phyloP scores from a whole-genome alignment of 164 flowering plant genomes.

The Paratinospora sagittata region DNA sequence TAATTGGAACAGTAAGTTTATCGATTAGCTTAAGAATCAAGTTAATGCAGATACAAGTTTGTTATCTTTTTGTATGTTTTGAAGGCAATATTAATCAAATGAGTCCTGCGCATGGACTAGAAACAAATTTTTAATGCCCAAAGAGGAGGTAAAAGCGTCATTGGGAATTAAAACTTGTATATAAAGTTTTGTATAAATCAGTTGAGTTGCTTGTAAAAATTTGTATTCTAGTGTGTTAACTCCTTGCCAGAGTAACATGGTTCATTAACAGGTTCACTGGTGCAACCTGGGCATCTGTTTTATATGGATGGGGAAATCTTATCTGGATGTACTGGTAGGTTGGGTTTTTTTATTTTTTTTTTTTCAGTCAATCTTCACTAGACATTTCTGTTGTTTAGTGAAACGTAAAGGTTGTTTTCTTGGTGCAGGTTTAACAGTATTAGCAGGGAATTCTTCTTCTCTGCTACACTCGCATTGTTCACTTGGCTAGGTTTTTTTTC shows the following conservation, averaged over 20 bases:
- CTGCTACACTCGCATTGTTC: constrained; percentile 58
- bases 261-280: constrained; percentile 70
- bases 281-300: constrained; percentile 71
- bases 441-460: constrained; percentile 70
- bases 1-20: no score
- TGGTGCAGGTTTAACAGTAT: constrained; percentile 58
- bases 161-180: neutral
- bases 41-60: neutral
- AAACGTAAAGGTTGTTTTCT: constrained; percentile 10
- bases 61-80: neutral
- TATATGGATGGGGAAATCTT: constrained; percentile 88
- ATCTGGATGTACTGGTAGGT: constrained; percentile 66
- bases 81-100: neutral
- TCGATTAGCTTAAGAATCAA: neutral
- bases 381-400: neutral
- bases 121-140: neutral
- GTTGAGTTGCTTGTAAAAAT: neutral
- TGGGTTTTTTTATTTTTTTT: neutral
- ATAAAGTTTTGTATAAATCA: neutral
- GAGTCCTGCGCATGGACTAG: neutral
- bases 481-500: constrained; percentile 71
- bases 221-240: neutral
- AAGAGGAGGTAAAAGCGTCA: neutral
- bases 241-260: neutral
- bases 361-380: no score